phyloP scores from a whole-genome alignment of 805 yeast genomes.

The Saccharomycopsis malanga region DNA sequence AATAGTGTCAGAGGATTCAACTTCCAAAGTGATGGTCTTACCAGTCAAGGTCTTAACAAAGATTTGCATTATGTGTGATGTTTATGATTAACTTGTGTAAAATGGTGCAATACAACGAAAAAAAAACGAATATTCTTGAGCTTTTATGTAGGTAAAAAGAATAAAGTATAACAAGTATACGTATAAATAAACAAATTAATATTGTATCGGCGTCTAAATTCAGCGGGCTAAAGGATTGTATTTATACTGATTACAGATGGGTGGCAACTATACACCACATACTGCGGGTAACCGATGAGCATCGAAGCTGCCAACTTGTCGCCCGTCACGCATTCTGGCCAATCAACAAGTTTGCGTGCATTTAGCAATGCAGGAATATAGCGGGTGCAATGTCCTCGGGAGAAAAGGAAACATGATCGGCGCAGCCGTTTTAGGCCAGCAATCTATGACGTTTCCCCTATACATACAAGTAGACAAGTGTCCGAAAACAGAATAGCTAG shows the following conservation, averaged over 20 bases:
- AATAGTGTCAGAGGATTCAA: slow-evolving; percentile 97
- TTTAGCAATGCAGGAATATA: too few relatives aligned
- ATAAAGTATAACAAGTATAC: too few relatives aligned
- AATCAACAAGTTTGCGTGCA: too few relatives aligned
- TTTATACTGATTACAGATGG: not conserved
- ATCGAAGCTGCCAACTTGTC: not conserved
- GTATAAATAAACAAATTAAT: not conserved
- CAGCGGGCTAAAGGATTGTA: not conserved
- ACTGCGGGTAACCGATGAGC: not conserved
- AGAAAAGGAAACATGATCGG: too few relatives aligned
- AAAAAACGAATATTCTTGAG: too few relatives aligned
- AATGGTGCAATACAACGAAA: not conserved
- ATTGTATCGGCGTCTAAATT: too few relatives aligned
- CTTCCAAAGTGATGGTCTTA: slow-evolving; percentile 96
- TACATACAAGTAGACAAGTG: too few relatives aligned
- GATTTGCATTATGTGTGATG: slow-evolving; percentile 1
- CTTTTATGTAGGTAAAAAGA: not conserved
- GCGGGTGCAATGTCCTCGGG: too few relatives aligned
- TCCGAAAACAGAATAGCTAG: too few relatives aligned
- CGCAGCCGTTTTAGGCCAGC: too few relatives aligned
- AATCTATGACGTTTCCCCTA: too few relatives aligned
- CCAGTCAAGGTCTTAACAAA: slow-evolving; percentile 84
- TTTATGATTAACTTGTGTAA: not conserved
- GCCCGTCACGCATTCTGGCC: too few relatives aligned
- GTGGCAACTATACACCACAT: not conserved